A percentile compares a stretch with the other conserved stretches of the same genome.
Evolutionary conservation across 441 rosid genomes (phyloP).

Genomic region (Metrosideros polymorpha): DNA sequence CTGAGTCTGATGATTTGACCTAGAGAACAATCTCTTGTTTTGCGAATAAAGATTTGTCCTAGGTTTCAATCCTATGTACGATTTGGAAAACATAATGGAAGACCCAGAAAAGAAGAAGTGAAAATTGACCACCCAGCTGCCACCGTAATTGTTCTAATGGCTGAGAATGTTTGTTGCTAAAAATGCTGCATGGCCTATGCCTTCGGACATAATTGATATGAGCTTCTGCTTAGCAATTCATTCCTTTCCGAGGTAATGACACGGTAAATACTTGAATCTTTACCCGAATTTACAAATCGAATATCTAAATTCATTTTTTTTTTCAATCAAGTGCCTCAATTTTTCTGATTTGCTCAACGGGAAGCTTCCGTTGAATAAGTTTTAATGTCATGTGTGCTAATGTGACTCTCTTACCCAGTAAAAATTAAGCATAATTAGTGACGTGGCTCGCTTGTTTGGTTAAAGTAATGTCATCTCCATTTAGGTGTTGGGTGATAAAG

Average conservation of each 20-base stretch:
- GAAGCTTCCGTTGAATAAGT: background rate
- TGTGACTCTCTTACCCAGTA: background rate
- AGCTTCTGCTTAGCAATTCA: background rate
- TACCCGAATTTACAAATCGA: background rate
- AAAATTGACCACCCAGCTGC: background rate
- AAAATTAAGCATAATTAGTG: too few species aligned
- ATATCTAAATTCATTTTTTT: background rate
- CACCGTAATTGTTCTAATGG: background rate
- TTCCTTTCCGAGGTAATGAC: background rate
- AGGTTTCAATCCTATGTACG: background rate
- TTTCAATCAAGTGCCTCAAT: background rate
- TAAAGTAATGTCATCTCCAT: background rate
- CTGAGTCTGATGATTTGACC: background rate
- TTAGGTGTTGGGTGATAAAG: background rate
- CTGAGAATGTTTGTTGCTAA: background rate
- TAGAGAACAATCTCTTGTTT: background rate
- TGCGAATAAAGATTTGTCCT: background rate
- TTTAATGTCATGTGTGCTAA: background rate
- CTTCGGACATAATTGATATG: background rate
- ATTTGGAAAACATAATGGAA: background rate
- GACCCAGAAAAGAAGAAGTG: background rate
- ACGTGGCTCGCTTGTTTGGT: background rate
- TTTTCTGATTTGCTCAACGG: background rate
- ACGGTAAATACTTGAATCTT: background rate
- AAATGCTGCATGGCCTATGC: background rate